Conservation (phyloP, 805 yeast species). For the Candida loeiensis region DNA sequence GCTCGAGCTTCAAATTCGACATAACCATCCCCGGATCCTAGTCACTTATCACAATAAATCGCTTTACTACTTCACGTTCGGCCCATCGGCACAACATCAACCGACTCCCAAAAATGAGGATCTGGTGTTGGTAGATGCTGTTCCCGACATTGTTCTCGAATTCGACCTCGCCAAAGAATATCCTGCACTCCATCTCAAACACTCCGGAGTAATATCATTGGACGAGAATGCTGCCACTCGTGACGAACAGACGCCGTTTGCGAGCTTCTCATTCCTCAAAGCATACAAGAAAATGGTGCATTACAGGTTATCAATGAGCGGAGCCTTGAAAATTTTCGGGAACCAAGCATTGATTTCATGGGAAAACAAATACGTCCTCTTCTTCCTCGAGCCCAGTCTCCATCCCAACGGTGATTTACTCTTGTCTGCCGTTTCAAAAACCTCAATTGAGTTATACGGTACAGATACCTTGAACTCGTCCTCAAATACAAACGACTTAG, state of each 20-base stretch:
- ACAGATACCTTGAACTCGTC: conserved; percentile 16
- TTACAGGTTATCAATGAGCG: conserved; percentile 28
- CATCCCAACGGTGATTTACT: conserved; percentile 38
- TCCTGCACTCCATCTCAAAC: conserved; percentile 24
- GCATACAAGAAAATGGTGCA: conserved; percentile 38
- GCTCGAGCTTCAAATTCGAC: conserved; percentile 35
- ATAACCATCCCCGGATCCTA: conserved; percentile 34
- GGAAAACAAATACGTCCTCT: conserved; percentile 14
- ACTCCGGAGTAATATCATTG: conserved; percentile 19
- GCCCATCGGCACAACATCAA: conserved; percentile 15
- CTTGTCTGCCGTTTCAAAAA: conserved; percentile 26
- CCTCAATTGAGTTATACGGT: conserved; percentile 23
- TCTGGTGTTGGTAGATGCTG: conserved; percentile 5
- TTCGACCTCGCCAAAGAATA: conserved; percentile 19
- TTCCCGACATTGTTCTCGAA: conserved; percentile 5
- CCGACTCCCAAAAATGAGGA: conserved; percentile 1
- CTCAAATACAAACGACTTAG: conserved; percentile 18
- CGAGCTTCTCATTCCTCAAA: conserved; percentile 35
- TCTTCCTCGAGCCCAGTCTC: conserved; percentile 37
- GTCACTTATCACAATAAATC: conserved; percentile 40
- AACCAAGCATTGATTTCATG: conserved; percentile 28
- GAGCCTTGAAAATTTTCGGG: conserved; percentile 32
- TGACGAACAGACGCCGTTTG: conserved; percentile 30
- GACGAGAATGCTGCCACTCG: conserved; percentile 14
- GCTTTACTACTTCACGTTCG: conserved; percentile 33